Evolutionary conservation across 768 basidiomycete genomes (phyloP), one percentile per base, ranked within the genome.

Genomic region (Naganishia vishniacii): DNA sequence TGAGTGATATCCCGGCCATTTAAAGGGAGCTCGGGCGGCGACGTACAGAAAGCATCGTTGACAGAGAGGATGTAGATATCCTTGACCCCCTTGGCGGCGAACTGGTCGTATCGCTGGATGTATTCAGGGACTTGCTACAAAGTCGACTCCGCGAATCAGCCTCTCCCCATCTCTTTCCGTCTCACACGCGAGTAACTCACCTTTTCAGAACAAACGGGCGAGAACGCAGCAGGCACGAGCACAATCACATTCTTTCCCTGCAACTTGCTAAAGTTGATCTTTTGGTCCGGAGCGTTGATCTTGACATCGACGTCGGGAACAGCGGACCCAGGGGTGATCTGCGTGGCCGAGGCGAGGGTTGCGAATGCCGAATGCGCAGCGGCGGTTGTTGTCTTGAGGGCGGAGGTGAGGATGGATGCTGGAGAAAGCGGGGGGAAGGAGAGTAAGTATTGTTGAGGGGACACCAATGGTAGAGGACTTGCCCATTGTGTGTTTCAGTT

Each of bases 51-150:
- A 7, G 82, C 81, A 73, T 93, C 90, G 74, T 92, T 92, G 62
- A 88, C 85, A 26, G 84, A 80, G 61, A 92, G 78, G 61, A 91
- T 82, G 66, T 84, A 86, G 66, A 75, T 83, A 58, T 83, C 81
- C 65, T 84, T 82, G 71, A 90, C 79, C 12, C 88, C 90, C 76
- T 89, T 91, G 3, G 80, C 82, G 78, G 85, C 85, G 83, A 88
- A 88, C 72, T 85, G 80, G 15, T 85, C 82, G 75, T 83, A 86
- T 59, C 81, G 81, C 61, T 81, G 74, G 67, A 91, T 82, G 79
- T 86, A 91, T 11, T 81, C 78, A 28, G 80, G 81, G 42, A 82
- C 75, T 73, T 82, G 80, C 72, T 78, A 75, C 34, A 16, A n/a
- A n/a, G n/a, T n/a, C n/a, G n/a, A n/a, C n/a, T n/a, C 20, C 7